A percentile compares a stretch with the other conserved stretches of the same genome.
These are phyloP conservation scores for Angomonas deanei DNA, from an alignment of 208 protist genomes.

Conservation along the genomic window DNA sequence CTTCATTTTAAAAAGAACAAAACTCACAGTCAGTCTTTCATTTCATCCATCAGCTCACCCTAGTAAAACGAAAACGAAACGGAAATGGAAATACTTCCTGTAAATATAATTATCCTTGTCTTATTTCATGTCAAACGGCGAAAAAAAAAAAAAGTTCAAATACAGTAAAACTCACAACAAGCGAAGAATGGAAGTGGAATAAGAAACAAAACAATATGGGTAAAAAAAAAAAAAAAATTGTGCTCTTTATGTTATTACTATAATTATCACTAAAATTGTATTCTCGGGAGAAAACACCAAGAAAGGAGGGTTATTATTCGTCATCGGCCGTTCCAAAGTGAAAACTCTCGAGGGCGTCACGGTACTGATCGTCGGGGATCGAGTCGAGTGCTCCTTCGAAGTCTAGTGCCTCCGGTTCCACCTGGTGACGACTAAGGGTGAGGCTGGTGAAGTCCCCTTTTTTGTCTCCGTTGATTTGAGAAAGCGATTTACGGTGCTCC, in stretches of 20 bases:
- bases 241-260: too few relatives aligned
- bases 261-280: too few relatives aligned
- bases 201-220: neutral
- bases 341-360: conserved; percentile 36
- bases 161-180: conserved; percentile 5
- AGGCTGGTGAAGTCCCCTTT: conserved; percentile 56
- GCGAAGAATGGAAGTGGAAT: neutral
- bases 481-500: conserved; percentile 49
- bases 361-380: conserved; percentile 32
- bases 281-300: neutral
- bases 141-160: conserved; percentile 4
- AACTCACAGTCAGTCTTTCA: neutral
- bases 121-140: neutral
- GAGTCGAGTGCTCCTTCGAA: conserved; percentile 14
- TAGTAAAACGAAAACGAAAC: neutral
- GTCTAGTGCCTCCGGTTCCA: conserved; percentile 27
- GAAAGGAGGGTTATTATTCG: conserved; percentile 4
- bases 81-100: neutral
- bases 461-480: conserved; percentile 21
- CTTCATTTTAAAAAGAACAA: neutral
- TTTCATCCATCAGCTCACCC: neutral
- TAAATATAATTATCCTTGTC: neutral
- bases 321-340: conserved; percentile 25
- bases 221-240: conserved; percentile 6
- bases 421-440: conserved; percentile 69